Base-by-base conservation (phyloP, 768 basidiomycete species). In the Lyophyllum decastes region DNA sequence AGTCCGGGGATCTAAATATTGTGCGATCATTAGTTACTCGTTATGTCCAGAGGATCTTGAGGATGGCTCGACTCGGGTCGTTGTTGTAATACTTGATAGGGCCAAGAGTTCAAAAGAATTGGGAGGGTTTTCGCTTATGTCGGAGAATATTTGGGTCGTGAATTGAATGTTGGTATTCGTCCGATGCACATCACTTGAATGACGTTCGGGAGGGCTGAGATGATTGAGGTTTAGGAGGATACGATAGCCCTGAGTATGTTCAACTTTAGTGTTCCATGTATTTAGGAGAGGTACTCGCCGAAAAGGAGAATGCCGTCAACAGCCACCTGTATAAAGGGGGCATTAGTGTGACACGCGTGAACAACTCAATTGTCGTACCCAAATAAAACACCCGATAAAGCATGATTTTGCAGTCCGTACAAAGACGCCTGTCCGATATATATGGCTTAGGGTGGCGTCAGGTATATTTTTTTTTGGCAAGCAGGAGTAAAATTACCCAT, bases 181-280 rank as follows among this genome's bases (percentile, higher is more conserved):
- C n/a, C 52, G 63, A 11, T 61, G 66, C 44, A 62, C 59, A 55
- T 59, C 63, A 38, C 47, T 57, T 6, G 54, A 51, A 25, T 57
- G 62, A 26, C 55, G 46, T 44, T 53, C 63, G 2, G 46, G 41
- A 17, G 62, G 62, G 48, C 59, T 64, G 34, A 73, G 63, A 43
- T 64, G 64, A 54, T 64, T 69, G 41, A 76, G 62, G 47, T 74
- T 74, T 43, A 74, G 64, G n/a, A 76, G 67, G 34, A 74, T 71
- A 22, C 70, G 72, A 57, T 76, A 76, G 26, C 73, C 73, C 74
- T 76, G 49, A 12, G 21, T 22, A 27, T 34, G 48, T 35, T 26
- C 41, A 19, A 41, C 16, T 14, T 45, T 19, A 25, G 38, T 24
- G 21, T 4, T 38, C 12, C 46, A 11, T 27, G 33, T 51, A n/a